phyloP scores from a whole-genome alignment of 768 basidiomycete species.

The Astraeus odoratus region DNA sequence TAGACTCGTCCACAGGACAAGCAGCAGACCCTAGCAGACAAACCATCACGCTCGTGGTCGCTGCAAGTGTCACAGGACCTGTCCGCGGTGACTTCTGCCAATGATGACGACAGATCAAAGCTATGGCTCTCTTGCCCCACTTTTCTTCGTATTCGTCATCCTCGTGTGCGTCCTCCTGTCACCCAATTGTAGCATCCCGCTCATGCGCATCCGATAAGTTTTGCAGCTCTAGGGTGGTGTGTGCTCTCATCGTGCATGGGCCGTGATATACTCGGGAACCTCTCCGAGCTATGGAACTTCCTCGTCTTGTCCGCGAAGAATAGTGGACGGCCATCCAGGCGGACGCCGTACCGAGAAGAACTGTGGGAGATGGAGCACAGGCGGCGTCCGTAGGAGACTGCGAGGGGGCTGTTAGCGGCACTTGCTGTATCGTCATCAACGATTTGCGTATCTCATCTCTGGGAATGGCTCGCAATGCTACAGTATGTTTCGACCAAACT shows the following conservation, averaged over 20 bases:
- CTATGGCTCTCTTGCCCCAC: constrained; percentile 29
- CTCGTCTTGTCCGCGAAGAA: constrained; percentile 27
- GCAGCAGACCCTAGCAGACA: no score
- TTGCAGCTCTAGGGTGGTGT: constrained; percentile 55
- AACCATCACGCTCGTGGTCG: no score
- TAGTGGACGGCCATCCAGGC: constrained; percentile 23
- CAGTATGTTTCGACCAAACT: neutral
- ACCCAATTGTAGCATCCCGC: neutral
- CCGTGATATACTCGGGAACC: constrained; percentile 35
- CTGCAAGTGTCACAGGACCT: no score
- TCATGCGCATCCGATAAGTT: constrained; percentile 23
- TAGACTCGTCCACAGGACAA: no score
- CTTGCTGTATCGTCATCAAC: neutral
- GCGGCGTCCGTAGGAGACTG: constrained; percentile 19
- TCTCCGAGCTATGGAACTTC: constrained; percentile 43
- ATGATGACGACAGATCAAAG: constrained; percentile 13
- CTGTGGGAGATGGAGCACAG: constrained; percentile 57
- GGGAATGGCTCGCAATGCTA: no score
- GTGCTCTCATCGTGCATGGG: constrained; percentile 64
- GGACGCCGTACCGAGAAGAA: constrained; percentile 37
- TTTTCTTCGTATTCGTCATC: constrained; percentile 41
- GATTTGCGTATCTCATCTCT: no score
- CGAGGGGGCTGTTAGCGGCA: neutral
- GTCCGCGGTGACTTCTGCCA: no score
- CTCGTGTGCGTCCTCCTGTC: constrained; percentile 35